These are phyloP conservation scores for Populus simonii DNA, from an alignment of 345 rosid species.

Conservation along the genomic window DNA sequence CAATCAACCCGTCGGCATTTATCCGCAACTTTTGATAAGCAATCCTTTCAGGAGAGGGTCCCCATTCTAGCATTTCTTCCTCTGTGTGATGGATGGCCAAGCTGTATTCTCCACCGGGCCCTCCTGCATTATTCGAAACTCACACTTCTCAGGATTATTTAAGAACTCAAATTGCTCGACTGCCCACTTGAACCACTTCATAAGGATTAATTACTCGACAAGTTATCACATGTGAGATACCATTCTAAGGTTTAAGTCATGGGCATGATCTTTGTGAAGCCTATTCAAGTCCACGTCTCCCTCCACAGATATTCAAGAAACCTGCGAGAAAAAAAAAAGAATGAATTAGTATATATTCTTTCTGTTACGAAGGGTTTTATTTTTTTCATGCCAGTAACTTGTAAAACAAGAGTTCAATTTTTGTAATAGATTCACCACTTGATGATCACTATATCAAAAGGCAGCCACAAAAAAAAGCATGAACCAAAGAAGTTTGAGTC, in stretches of 20 bases:
- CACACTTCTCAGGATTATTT: slow-evolving; percentile 75
- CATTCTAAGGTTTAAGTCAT: slow-evolving; percentile 79
- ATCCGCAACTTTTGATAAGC: slow-evolving; percentile 81
- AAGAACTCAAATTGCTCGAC: slow-evolving; percentile 80
- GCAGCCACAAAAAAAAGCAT: not conserved
- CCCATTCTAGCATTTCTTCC: slow-evolving; percentile 76
- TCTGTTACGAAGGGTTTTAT: not conserved
- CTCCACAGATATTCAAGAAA: slow-evolving; percentile 96
- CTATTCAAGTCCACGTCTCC: slow-evolving; percentile 92
- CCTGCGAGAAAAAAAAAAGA: slow-evolving; percentile 31
- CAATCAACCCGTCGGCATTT: slow-evolving; percentile 50
- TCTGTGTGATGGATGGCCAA: slow-evolving; percentile 76
- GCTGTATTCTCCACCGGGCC: slow-evolving; percentile 83
- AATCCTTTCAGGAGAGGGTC: slow-evolving; percentile 79
- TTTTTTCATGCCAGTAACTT: not conserved
- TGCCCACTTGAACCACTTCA: slow-evolving; percentile 99
- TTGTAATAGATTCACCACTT: not conserved
- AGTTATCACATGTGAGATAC: slow-evolving; percentile 71
- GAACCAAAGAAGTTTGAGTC: not conserved
- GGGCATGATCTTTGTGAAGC: slow-evolving; percentile 48
- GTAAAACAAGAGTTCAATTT: not conserved
- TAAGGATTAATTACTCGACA: slow-evolving; percentile 67
- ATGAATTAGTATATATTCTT: not conserved
- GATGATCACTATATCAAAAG: not conserved
- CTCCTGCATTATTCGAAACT: slow-evolving; percentile 71